These are phyloP conservation scores for Casuarina equisetifolia DNA, from an alignment of 306 rosid genomes.

Conservation along the genomic window DNA sequence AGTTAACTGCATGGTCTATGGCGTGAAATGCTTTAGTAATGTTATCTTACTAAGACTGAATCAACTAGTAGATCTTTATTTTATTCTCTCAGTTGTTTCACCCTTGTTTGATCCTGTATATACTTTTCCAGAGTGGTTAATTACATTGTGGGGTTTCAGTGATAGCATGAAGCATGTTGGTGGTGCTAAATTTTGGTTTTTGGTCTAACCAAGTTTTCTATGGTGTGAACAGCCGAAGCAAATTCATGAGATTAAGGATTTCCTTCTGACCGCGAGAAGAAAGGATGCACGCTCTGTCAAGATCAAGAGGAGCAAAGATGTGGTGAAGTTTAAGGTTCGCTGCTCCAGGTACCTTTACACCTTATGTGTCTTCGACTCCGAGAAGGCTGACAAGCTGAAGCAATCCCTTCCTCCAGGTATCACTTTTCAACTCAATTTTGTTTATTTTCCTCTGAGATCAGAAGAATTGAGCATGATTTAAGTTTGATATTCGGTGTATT, in stretches of 20 bases:
- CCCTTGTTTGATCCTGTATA: neutral
- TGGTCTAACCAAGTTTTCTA: neutral
- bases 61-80: neutral
- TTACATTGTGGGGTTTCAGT: neutral
- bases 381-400: conserved; percentile 91
- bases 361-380: conserved; percentile 67
- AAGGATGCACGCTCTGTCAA: conserved; percentile 85
- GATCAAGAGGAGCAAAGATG: conserved; percentile 78
- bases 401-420: conserved; percentile 93
- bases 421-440: neutral
- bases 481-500: neutral
- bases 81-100: neutral
- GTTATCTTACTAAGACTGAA: neutral
- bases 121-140: neutral
- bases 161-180: neutral
- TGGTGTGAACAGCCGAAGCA: conserved; percentile 67
- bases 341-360: conserved; percentile 96
- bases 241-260: conserved; percentile 89
- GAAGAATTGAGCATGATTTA: neutral
- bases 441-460: no score
- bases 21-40: neutral
- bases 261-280: conserved; percentile 87
- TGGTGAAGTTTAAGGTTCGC: conserved; percentile 85
- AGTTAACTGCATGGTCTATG: neutral
- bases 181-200: neutral